These are phyloP conservation scores for Phytopythium delawarense DNA, from an alignment of 352 stramenopile species.

Conservation along the genomic window DNA sequence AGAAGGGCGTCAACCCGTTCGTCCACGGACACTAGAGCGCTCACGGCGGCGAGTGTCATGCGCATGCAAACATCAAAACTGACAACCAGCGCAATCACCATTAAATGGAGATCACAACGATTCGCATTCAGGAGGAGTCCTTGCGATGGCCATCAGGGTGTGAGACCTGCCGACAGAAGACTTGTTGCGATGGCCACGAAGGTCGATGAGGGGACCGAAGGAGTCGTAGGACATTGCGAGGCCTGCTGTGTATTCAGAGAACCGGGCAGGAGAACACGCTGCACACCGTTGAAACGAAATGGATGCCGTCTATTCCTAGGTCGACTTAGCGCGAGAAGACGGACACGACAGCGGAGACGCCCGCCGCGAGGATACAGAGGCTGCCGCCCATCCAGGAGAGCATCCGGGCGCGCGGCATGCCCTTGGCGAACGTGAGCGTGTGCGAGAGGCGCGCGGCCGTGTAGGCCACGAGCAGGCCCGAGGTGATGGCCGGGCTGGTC, in stretches of 20 bases:
- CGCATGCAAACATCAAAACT: neutral
- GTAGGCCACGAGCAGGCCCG: conserved; percentile 31
- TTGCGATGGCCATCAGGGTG: too few species aligned
- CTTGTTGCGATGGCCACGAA: too few species aligned
- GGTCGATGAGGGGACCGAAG: too few species aligned
- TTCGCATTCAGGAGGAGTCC: too few species aligned
- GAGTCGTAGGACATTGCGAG: too few species aligned
- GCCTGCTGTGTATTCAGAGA: too few species aligned
- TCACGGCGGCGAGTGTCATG: neutral
- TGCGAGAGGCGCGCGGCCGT: conserved; percentile 33
- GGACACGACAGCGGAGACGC: conserved; percentile 16
- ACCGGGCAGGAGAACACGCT: too few species aligned
- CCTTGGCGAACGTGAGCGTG: conserved; percentile 38
- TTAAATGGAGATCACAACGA: too few species aligned
- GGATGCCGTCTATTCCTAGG: neutral
- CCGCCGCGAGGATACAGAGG: conserved; percentile 21
- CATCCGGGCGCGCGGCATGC: conserved; percentile 25
- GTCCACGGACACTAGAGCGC: conserved; percentile 12
- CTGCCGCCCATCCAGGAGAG: conserved; percentile 22
- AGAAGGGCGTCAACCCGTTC: conserved; percentile 50
- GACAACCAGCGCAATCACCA: too few species aligned
- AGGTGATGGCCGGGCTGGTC: conserved; percentile 26
- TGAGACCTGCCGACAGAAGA: too few species aligned
- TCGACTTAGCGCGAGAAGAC: conserved; percentile 4
- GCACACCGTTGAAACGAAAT: too few species aligned